Evolutionary conservation across 2,329 filamentous ascomycete species (phyloP), one percentile per base, ranked within the genome.

Genomic region (Verticillium zaregamsianum): DNA sequence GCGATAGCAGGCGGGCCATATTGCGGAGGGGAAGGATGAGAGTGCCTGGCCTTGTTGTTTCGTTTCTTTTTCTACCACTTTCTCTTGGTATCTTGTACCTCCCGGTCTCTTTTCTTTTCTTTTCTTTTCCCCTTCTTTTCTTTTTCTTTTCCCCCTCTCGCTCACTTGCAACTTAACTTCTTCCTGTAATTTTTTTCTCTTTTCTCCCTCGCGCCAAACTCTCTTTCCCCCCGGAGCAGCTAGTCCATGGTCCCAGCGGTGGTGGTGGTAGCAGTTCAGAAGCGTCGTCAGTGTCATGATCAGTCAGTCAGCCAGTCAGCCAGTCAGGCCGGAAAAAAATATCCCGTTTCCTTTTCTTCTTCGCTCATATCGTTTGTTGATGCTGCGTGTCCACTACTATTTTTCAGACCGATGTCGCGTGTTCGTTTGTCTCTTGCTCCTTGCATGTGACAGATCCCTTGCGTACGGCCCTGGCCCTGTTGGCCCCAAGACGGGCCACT

Each of bases 61-160:
- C 62, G 65, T 64, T 64, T 62, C 59, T 63, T 64, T 68, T 60
- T 63, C 60, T 32, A 61, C 49, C 56, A 59, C 14, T 33, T 55
- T 55, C 54, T 55, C 54, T 55, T 14, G 31, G 54, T 31, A 55
- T 55, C n/a, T 17, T n/a, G 28, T 55, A 33, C 31, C 54, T 32
- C 5, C 28, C 9, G 20, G 20, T 61, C 9, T 58, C 52, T 60
- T 64, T 63, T 63, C 64, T 58, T 60, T 64, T 55, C 61, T 61
- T 63, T 61, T 63, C 52, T 40, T 45, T 33, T 62, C 39, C 61
- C 28, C 61, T 62, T 56, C 58, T 61, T 60, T 55, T 64, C 59
- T 57, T 49, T 52, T 58, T 58, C 20, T 54, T n/a, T 61, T 58
- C 32, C 25, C 57, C 55, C 40, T 62, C 33, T 62, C 57, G 35